Base-by-base conservation (phyloP, 768 basidiomycete genomes). In the Brasilioporus rufonigricans region DNA sequence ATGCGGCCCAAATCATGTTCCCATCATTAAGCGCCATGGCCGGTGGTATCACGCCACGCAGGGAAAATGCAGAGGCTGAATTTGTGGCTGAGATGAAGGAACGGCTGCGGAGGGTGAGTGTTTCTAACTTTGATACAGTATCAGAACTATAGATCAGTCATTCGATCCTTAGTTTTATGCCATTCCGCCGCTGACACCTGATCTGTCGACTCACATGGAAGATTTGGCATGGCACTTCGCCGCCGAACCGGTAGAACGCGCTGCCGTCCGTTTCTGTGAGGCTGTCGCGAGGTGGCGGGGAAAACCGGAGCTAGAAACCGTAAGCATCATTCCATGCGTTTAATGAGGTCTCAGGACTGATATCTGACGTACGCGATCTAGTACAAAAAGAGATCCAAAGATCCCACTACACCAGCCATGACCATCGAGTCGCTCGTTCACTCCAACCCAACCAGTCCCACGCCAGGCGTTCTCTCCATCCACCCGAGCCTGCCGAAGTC, bases 281-380 rank as follows among this genome's bases (percentile, higher is more conserved):
- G 89, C 89, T 33, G 78, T 93, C 41, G 83, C 87, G 1, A 81
- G 80, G 49, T 93, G 91, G 91, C 75, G 90, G 61, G 91, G 91
- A 3, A 89, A 87, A 64, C 91, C 91, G 35, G 91, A 93, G 61
- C 78, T 93, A 9, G 87, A 90, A 71, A 87, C 84, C 4, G 89
- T 89, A 58, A 52, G 71, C 39, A 50, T 48, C 52, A 47, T 36
- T 36, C 16, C 10, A 27, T 48, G 24, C 16, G n/a, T n/a, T n/a
- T n/a, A 33, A 31, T 13, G 21, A 27, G 13, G 26, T 21, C 38
- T 13, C 26, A 27, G 49, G 50, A 57, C 32, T 56, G 48, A 61
- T 62, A 43, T 55, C 64, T 59, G 65, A 63, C 63, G 59, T 66
- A 69, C 62, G 64, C 66, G 57, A 43, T 62, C 41, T 64, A 85